Conservation (phyloP, 192 early-diverging fungal genomes). For the Linnemannia zychae region DNA sequence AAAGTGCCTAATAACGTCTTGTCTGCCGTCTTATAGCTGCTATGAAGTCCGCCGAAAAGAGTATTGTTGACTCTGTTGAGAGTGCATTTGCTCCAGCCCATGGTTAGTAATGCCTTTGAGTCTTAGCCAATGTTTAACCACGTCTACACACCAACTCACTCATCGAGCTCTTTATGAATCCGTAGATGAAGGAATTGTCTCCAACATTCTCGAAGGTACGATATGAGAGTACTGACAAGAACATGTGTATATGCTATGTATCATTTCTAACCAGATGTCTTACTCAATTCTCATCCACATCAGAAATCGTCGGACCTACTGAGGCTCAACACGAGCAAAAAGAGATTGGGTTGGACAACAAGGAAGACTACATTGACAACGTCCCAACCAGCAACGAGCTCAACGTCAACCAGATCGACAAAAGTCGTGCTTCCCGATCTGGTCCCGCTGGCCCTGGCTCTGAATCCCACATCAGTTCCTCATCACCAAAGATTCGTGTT, state of each 20-base stretch:
- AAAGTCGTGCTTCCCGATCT: background rate
- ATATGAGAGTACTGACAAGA: background rate
- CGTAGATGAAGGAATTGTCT: constrained; percentile 20
- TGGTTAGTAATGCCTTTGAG: background rate
- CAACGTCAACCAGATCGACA: background rate
- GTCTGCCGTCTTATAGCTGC: background rate
- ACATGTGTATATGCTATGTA: background rate
- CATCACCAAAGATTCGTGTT: background rate
- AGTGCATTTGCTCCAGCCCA: background rate
- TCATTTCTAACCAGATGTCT: background rate
- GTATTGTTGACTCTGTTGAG: background rate
- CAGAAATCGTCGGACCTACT: constrained; percentile 15
- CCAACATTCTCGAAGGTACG: constrained; percentile 14
- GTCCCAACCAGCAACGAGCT: background rate
- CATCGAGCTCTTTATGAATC: background rate
- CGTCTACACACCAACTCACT: background rate
- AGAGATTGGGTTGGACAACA: constrained; percentile 11
- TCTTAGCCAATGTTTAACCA: background rate
- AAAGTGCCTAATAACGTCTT: background rate
- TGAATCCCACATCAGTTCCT: background rate
- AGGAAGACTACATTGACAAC: constrained; percentile 7
- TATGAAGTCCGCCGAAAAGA: background rate
- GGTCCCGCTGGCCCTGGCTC: constrained; percentile 22
- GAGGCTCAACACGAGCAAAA: constrained; percentile 16
- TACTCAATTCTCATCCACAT: background rate